Evolutionary conservation across 148 eudicot species (phyloP), one percentile per base, ranked within the genome.

Genomic region (Cornus suecica): DNA sequence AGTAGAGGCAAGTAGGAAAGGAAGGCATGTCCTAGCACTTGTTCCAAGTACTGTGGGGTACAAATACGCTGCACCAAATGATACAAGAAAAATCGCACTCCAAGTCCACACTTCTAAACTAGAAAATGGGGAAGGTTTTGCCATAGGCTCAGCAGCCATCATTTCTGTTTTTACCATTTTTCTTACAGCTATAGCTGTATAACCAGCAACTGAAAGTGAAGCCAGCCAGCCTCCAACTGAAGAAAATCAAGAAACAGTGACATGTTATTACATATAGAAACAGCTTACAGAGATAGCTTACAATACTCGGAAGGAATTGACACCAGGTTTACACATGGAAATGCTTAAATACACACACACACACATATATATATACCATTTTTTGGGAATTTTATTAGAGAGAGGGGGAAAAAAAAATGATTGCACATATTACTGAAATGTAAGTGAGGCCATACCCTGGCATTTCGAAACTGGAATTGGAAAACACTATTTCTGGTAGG

Each of bases 181-280:
- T 76, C 99, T 81, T 51, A 96, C 97, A 67, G 98, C 90, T 75
- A 96, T 86, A 37, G 99, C 97, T 58, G 98, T 85, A 75, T 51
- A 96, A 71, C 91, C 99, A 65, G 99, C 99, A 24, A 93, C 99
- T 69, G 87, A 77, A 9, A 96, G 87, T 16, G 99, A 91, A 82
- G 99, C 99, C 69, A 93, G 80, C 98, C 99, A 96, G n/a, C 99
- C 99, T 70, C 82, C 99, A 88, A 87, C 99, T 96, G 88, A 80
- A 82, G 42, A 69, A 73, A 73, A 69, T 18, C 25, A 29, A 29
- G 26, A 72, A 24, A 76, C 27, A 74, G 69, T 72, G 28, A 66
- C 23, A 41, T 14, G 9, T 23, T 7, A 14, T 64, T 18, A 34
- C 18, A 68, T 37, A 62, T 58, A 65, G 22, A 58, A 67, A 45